A percentile compares a stretch with the other conserved stretches of the same genome.
Conservation (phyloP, 768 basidiomycete genomes). For the Pluteus cervinus region DNA sequence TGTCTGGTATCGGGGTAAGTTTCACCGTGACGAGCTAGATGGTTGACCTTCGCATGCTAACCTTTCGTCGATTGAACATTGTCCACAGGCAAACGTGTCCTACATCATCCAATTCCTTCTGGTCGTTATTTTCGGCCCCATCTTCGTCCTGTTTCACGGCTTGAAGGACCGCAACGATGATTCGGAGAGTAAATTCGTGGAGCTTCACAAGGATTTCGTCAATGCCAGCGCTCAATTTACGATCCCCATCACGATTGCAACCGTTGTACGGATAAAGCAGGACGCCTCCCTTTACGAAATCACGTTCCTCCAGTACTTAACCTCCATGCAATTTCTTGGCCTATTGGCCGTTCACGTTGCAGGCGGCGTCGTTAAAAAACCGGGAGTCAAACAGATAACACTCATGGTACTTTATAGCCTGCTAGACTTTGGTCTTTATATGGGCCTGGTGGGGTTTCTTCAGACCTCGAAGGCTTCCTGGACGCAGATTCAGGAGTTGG, state of each 20-base stretch:
- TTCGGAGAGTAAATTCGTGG: constrained; percentile 4
- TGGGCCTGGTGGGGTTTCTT: constrained; percentile 10
- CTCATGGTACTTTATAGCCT: no score
- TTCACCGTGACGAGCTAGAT: no score
- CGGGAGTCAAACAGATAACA: no score
- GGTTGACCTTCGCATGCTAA: no score
- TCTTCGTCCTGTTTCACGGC: constrained; percentile 8
- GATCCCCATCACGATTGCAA: constrained; percentile 12
- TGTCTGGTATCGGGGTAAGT: constrained; percentile 12
- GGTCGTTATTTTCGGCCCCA: constrained; percentile 9
- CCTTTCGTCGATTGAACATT: no score
- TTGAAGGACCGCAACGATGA: constrained; percentile 1
- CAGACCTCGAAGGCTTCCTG: constrained; percentile 7
- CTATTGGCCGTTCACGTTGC: constrained; percentile 8
- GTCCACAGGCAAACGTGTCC: constrained; percentile 13
- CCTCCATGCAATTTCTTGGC: constrained; percentile 13
- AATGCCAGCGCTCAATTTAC: constrained; percentile 12
- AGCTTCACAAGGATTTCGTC: constrained; percentile 9
- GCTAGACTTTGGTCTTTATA: constrained; percentile 10
- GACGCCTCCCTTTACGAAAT: constrained; percentile 13
- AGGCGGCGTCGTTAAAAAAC: no score
- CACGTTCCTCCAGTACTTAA: constrained; percentile 11
- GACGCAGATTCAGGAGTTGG: constrained; percentile 7
- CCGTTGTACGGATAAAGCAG: constrained; percentile 11
- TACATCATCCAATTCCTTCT: constrained; percentile 12